These are phyloP conservation scores for Trichosporon sp. DNA, from an alignment of 1,284 basidiomycete species.

Conservation along the genomic window DNA sequence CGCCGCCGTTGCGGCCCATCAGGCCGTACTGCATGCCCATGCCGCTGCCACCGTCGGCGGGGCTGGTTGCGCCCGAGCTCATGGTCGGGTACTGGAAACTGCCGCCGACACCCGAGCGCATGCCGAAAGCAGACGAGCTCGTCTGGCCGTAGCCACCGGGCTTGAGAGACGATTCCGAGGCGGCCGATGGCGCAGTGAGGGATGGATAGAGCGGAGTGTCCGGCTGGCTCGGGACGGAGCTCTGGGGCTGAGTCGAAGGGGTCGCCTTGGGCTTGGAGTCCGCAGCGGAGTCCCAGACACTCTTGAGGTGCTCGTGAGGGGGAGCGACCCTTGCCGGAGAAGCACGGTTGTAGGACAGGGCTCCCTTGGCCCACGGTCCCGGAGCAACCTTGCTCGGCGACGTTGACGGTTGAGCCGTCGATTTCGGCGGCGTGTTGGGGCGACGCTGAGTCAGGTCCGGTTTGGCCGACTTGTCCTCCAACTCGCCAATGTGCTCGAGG, in stretches of 20 bases:
- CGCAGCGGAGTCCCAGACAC: slow-evolving; percentile 43
- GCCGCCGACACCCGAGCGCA: slow-evolving; percentile 20
- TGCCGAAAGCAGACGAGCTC: slow-evolving; percentile 21
- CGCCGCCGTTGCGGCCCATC: slow-evolving; percentile 32
- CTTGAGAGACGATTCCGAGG: slow-evolving; percentile 13
- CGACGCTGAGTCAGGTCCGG: slow-evolving; percentile 35
- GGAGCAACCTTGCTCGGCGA: slow-evolving; percentile 13
- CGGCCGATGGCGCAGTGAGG: slow-evolving; percentile 43
- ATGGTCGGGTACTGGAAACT: slow-evolving; percentile 27
- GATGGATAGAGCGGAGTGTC: slow-evolving; percentile 49
- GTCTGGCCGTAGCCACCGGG: slow-evolving; percentile 30
- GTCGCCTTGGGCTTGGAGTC: slow-evolving; percentile 22
- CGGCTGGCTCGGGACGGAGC: slow-evolving; percentile 28
- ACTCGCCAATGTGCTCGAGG: slow-evolving; percentile 50
- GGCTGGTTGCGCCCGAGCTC: slow-evolving; percentile 30
- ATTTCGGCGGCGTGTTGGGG: slow-evolving; percentile 9
- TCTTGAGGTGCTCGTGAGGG: slow-evolving; percentile 48
- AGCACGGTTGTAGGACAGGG: slow-evolving; percentile 29
- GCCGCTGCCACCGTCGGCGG: slow-evolving; percentile 26
- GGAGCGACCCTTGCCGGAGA: slow-evolving; percentile 36
- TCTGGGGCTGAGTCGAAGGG: slow-evolving; percentile 19
- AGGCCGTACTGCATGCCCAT: slow-evolving; percentile 34
- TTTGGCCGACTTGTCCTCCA: slow-evolving; percentile 39
- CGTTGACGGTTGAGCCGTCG: slow-evolving; percentile 7
- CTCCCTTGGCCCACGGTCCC: slow-evolving; percentile 39